Evolutionary conservation across 176 grass and related monocot genomes (phyloP).

Genomic region (Otatea glauca): DNA sequence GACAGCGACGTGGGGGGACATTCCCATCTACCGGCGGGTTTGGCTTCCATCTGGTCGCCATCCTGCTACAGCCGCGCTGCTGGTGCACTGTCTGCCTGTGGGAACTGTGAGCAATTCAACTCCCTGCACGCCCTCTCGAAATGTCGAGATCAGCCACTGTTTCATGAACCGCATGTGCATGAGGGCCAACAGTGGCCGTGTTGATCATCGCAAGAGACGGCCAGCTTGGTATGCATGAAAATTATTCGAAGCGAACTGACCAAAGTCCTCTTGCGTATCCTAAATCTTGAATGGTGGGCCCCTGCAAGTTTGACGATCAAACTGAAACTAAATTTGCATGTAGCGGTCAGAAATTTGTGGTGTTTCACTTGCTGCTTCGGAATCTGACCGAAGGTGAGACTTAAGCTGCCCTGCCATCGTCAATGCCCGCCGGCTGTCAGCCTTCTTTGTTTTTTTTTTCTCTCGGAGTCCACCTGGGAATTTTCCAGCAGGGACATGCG

Average conservation of each 20-base stretch:
- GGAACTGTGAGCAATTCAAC: conserved; percentile 47
- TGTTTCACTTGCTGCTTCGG: neutral
- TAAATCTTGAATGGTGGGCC: neutral
- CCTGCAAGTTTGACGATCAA: neutral
- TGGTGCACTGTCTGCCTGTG: conserved; percentile 30
- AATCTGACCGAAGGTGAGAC: neutral
- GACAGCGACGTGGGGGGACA: conserved; percentile 48
- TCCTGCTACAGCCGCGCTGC: conserved; percentile 31
- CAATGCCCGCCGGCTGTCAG: neutral
- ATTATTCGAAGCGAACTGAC: neutral
- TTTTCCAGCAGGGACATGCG: neutral
- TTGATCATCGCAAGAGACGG: neutral
- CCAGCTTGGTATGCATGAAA: neutral
- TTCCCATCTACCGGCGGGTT: conserved; percentile 41
- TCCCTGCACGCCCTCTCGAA: conserved; percentile 21
- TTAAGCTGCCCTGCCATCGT: neutral
- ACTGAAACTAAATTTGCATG: neutral
- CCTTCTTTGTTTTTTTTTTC: neutral
- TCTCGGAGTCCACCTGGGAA: neutral
- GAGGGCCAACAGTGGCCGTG: conserved; percentile 9
- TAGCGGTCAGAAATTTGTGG: neutral
- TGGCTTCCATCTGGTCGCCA: conserved; percentile 26
- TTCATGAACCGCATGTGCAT: conserved; percentile 43
- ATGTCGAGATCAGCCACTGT: conserved; percentile 17
- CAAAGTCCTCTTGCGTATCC: neutral